These are phyloP conservation scores for Metschnikowia corniflorae DNA, from an alignment of 805 yeast species.

Conservation along the genomic window DNA sequence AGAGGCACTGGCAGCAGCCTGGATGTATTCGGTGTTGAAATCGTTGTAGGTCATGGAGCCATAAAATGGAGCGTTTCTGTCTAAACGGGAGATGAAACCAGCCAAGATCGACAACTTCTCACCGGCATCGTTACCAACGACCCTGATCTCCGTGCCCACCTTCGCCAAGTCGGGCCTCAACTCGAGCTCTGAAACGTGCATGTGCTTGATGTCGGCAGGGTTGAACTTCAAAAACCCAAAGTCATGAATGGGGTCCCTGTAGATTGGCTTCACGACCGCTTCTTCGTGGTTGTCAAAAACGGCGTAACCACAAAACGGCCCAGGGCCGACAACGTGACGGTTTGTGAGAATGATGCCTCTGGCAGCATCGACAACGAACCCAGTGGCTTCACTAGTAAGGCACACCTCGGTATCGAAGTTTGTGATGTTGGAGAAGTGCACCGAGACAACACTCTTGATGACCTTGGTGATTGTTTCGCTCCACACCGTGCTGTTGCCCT, in stretches of 20 bases:
- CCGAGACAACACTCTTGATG: conserved; percentile 81
- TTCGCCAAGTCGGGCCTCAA: conserved; percentile 78
- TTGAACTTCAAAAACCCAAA: conserved; percentile 85
- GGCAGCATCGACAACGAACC: conserved; percentile 83
- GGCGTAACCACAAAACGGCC: conserved; percentile 88
- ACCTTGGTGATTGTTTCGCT: conserved; percentile 76
- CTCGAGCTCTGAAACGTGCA: conserved; percentile 62
- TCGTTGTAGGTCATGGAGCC: conserved; percentile 87
- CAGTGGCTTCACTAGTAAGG: conserved; percentile 86
- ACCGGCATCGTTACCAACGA: conserved; percentile 95
- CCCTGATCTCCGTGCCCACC: conserved; percentile 92
- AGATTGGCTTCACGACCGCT: conserved; percentile 77
- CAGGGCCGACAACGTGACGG: conserved; percentile 93
- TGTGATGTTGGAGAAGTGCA: conserved; percentile 83
- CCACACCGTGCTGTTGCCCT: conserved; percentile 47
- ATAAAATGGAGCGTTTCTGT: conserved; percentile 92
- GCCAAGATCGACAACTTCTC: conserved; percentile 85
- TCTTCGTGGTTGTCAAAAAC: conserved; percentile 95
- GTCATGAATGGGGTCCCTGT: conserved; percentile 94
- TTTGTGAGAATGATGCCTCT: conserved; percentile 85
- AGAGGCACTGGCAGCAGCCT: conserved; percentile 93
- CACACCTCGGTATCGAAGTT: conserved; percentile 85
- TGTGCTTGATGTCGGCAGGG: conserved; percentile 67
- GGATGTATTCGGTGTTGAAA: conserved; percentile 90
- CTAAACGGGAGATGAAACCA: conserved; percentile 81